Conservation (phyloP, 805 yeast genomes). For the Suhomyces faveliae region DNA sequence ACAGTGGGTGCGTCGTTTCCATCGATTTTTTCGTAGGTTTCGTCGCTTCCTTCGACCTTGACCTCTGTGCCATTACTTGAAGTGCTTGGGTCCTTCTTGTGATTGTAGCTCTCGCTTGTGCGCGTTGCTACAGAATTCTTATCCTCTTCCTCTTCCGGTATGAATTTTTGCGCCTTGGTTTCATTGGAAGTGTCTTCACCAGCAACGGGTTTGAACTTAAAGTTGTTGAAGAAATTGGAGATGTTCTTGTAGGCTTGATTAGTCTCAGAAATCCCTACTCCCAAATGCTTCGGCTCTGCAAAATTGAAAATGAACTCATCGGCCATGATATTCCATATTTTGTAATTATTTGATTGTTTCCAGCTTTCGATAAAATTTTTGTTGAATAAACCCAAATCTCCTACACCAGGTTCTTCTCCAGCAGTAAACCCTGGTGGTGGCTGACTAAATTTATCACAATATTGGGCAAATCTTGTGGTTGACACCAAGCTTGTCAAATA, state of each 20-base stretch:
- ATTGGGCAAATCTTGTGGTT: constrained; percentile 66
- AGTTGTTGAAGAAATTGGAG: constrained; percentile 23
- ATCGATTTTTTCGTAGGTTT: constrained; percentile 5
- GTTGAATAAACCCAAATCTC: constrained; percentile 32
- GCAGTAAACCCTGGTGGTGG: constrained; percentile 43
- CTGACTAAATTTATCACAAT: constrained; percentile 38
- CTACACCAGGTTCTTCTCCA: constrained; percentile 17
- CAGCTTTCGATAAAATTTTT: constrained; percentile 32
- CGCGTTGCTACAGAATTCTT: background rate
- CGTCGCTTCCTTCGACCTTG: constrained; percentile 1
- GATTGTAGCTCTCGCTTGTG: background rate
- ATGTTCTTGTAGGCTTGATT: constrained; percentile 17
- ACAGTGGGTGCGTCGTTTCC: constrained; percentile 2
- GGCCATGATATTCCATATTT: constrained; percentile 40
- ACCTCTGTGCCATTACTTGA: background rate
- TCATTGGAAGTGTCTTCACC: background rate
- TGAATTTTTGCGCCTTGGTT: constrained; percentile 12
- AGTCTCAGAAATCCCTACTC: constrained; percentile 18
- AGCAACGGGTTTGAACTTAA: constrained; percentile 12
- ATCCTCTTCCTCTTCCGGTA: constrained; percentile 7
- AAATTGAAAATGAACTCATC: constrained; percentile 47
- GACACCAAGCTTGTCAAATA: constrained; percentile 76
- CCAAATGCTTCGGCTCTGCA: constrained; percentile 39
- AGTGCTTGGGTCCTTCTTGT: background rate
- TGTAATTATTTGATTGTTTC: constrained; percentile 34